Percentiles rank a stretch among this genome's conserved stretches.
Conservation (phyloP, 2,329 filamentous ascomycete genomes). For the Annulohypoxylon truncatum region DNA sequence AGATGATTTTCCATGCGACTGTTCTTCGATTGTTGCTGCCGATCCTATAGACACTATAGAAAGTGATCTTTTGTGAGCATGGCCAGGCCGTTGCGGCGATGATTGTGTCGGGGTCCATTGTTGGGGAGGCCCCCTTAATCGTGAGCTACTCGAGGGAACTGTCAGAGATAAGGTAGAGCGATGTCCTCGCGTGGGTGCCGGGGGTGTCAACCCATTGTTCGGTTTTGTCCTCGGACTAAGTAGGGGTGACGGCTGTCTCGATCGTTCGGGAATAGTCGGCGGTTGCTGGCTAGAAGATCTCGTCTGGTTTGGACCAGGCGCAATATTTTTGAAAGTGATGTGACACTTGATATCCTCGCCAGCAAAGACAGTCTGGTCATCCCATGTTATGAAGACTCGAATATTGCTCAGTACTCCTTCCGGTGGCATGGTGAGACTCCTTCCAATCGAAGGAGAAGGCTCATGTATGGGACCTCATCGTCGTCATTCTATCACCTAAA, state of each 20-base stretch:
- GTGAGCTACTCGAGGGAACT: conserved; percentile 59
- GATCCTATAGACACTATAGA: conserved; percentile 84
- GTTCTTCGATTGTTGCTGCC: conserved; percentile 59
- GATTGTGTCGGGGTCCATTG: conserved; percentile 56
- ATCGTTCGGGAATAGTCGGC: conserved; percentile 51
- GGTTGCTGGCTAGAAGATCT: conserved; percentile 45
- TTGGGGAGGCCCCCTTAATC: conserved; percentile 59
- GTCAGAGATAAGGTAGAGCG: conserved; percentile 75
- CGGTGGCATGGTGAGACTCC: conserved; percentile 60
- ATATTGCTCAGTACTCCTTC: conserved; percentile 73
- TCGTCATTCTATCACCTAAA: conserved; percentile 33
- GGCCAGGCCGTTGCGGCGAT: conserved; percentile 54
- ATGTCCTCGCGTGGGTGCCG: conserved; percentile 66
- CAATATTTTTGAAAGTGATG: conserved; percentile 94
- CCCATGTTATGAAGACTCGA: conserved; percentile 95
- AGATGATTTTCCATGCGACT: conserved; percentile 56
- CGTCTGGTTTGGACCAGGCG: conserved; percentile 56
- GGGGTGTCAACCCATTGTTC: conserved; percentile 59
- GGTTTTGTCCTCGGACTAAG: conserved; percentile 56
- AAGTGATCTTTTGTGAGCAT: conserved; percentile 78
- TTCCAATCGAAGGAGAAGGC: conserved; percentile 50
- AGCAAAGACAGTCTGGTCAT: conserved; percentile 93
- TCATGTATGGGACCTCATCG: conserved; percentile 47
- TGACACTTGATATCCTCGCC: conserved; percentile 96
- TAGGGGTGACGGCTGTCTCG: conserved; percentile 58